phyloP scores from a whole-genome alignment of 306 rosid genomes.

The Medicago arabica region DNA sequence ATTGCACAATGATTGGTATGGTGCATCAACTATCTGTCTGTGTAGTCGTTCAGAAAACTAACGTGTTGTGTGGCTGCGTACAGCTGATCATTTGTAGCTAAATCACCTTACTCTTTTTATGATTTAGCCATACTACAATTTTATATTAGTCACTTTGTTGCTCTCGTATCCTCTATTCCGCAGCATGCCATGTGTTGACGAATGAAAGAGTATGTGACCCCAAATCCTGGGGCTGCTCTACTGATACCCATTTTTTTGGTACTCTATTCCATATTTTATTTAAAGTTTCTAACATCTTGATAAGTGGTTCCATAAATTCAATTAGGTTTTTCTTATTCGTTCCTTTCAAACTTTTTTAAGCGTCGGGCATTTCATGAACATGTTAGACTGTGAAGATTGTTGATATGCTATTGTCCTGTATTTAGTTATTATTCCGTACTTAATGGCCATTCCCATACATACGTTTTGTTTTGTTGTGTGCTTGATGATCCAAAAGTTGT shows the following conservation, averaged over 20 bases:
- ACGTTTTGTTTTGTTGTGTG: not conserved
- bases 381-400: not conserved
- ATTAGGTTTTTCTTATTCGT: not conserved
- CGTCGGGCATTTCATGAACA: not conserved
- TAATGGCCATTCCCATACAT: not conserved
- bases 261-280: not conserved
- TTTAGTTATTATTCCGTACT: not conserved
- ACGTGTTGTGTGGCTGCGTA: constrained; percentile 37
- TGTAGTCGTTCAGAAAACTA: constrained; percentile 20
- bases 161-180: not conserved
- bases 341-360: not conserved
- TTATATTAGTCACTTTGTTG: constrained; percentile 29
- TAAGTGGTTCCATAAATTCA: not conserved
- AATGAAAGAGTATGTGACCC: constrained; percentile 1
- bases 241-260: not conserved
- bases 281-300: not conserved
- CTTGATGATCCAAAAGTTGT: not conserved
- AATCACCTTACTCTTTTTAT: constrained; percentile 8
- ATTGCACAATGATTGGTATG: constrained; percentile 38
- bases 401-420: not conserved
- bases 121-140: constrained; percentile 13
- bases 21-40: constrained; percentile 29
- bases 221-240: not conserved
- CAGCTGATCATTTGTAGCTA: constrained; percentile 41
- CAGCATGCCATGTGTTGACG: not conserved